Base-by-base conservation (phyloP, 805 yeast genomes). In the Phaffomyces opuntiae region DNA sequence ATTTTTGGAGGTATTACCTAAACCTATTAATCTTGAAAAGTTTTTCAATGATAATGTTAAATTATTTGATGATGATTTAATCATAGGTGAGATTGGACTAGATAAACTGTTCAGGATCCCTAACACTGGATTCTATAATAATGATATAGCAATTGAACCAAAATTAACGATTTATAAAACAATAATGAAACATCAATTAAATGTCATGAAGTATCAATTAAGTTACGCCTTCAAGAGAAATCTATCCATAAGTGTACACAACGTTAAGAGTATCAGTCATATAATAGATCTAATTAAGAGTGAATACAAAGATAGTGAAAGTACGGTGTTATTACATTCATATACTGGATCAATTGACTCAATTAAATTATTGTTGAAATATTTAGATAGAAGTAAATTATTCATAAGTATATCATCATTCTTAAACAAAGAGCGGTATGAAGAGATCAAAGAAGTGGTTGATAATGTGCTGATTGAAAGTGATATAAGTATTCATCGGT, bases 31-130 rank as follows among this genome's bases (percentile, higher is more conserved):
- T 33, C 48, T 87, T 27, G 57, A 62, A 19, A 25, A 32, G 4
- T 65, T 66, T 34, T 49, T 80, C 7, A 17, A 40, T 0, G 43
- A 50, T 13, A 53, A 61, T 11, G 27, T 21, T 12, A 7, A 9
- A 6, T 48, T 56, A 25, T 46, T 53, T n/a, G 35, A 42, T 17
- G 16, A 27, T 38, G 33, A 43, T 11, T 45, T 49, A 6, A 58
- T 55, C 12, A 69, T 91, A 9, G 99, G 99, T 1, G 99, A 91
- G 55, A 74, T 88, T n/a, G 99, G 99, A 0, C 65, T 93, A 3
- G 99, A 91, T 61, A 85, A 82, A 61, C 57, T 78, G 29, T 86
- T 87, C 57, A 63, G 86, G 34, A 61, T 90, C 5, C 95, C 95
- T 3, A 54, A 62, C 45, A 66, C 65, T 46, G 88, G 89, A 2